phyloP scores from a whole-genome alignment of 768 basidiomycete species.

The Boletellus ananas region DNA sequence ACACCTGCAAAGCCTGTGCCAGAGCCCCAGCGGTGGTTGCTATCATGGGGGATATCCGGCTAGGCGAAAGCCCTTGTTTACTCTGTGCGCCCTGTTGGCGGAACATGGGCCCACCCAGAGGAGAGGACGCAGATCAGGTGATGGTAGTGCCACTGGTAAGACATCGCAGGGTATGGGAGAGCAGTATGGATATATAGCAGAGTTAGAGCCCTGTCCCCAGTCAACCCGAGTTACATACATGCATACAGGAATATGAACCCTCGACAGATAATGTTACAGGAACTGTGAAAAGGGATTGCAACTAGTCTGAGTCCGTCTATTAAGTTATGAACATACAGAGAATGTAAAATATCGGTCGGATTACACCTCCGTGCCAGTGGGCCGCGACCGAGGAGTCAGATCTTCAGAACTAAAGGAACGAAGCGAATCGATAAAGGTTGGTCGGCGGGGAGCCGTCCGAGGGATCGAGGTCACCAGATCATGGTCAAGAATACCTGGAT shows the following conservation, averaged over 20 bases:
- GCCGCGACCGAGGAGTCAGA: constrained; percentile 1
- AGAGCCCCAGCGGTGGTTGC: constrained; percentile 69
- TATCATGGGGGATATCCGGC: constrained; percentile 64
- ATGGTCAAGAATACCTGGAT: background rate
- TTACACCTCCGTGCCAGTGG: constrained; percentile 12
- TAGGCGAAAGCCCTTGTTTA: constrained; percentile 76
- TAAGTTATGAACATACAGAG: constrained; percentile 24
- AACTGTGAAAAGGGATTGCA: constrained; percentile 1
- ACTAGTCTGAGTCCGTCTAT: constrained; percentile 26
- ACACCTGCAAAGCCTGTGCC: constrained; percentile 64
- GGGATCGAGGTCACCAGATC: background rate
- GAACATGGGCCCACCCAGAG: constrained; percentile 55
- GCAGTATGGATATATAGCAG: constrained; percentile 1
- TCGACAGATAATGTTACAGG: constrained; percentile 8
- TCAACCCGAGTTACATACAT: background rate
- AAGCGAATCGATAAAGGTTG: constrained; percentile 3
- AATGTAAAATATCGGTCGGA: constrained; percentile 12
- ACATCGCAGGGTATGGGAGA: constrained; percentile 31
- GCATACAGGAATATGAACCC: background rate
- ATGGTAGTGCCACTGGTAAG: constrained; percentile 51
- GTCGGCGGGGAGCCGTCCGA: background rate
- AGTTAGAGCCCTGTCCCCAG: background rate
- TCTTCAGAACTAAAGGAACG: constrained; percentile 10
- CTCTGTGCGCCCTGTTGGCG: constrained; percentile 74
- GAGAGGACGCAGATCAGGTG: constrained; percentile 36